Conservation (phyloP, 1,284 basidiomycete genomes). For the Apiotrichum mycotoxinovorans region DNA sequence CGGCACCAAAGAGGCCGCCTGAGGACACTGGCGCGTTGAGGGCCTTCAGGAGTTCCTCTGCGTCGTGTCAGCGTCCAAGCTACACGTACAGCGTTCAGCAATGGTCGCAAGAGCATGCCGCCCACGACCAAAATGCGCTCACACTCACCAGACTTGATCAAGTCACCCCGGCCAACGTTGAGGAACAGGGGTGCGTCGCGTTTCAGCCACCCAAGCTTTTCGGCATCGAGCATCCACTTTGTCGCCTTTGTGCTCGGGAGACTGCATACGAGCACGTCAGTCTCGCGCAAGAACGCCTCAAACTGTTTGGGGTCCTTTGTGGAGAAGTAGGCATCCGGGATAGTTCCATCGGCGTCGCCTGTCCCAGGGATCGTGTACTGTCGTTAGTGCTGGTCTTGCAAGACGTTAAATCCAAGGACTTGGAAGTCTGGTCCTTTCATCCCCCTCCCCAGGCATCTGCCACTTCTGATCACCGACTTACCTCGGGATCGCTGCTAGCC, state of each 20-base stretch:
- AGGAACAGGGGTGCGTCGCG: conserved; percentile 36
- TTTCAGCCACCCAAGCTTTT: conserved; percentile 31
- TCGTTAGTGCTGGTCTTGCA: background rate
- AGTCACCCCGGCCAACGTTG: conserved; percentile 44
- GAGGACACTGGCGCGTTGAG: conserved; percentile 18
- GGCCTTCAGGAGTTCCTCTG: conserved; percentile 36
- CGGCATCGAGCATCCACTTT: conserved; percentile 34
- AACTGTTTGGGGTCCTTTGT: conserved; percentile 35
- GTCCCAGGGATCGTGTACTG: conserved; percentile 40
- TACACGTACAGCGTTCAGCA: background rate
- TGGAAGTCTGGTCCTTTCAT: too few species aligned
- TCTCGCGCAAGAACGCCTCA: conserved; percentile 38
- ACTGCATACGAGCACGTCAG: conserved; percentile 43
- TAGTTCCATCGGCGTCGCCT: conserved; percentile 40
- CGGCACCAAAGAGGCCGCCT: conserved; percentile 34
- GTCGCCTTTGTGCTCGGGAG: conserved; percentile 44
- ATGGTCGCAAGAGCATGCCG: too few species aligned
- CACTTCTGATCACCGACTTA: conserved; percentile 19
- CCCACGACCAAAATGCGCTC: too few species aligned
- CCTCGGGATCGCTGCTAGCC: conserved; percentile 36
- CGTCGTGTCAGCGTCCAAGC: conserved; percentile 1
- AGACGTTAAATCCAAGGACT: too few species aligned
- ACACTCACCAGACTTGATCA: conserved; percentile 34
- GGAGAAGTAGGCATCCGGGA: conserved; percentile 44
- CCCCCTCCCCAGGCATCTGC: too few species aligned